Conservation (phyloP, 352 stramenopile genomes). For the Peronospora belbahrii region DNA sequence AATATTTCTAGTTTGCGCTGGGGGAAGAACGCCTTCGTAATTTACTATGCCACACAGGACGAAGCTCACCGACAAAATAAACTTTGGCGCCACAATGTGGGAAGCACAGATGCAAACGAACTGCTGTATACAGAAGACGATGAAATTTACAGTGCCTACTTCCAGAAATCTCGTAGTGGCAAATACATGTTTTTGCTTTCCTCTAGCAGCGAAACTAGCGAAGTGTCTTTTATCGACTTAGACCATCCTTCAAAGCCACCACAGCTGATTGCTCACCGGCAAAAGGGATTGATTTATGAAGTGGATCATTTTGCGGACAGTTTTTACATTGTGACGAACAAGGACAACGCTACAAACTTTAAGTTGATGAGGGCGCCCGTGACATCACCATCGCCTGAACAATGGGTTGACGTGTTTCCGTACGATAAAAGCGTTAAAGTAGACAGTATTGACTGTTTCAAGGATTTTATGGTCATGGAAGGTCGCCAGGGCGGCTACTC, state of each 20-base stretch:
- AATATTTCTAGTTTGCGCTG: slow-evolving; percentile 88
- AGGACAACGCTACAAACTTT: slow-evolving; percentile 90
- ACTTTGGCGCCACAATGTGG: slow-evolving; percentile 88
- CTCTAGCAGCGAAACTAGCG: slow-evolving; percentile 88
- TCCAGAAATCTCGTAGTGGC: slow-evolving; percentile 88
- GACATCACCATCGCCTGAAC: slow-evolving; percentile 30
- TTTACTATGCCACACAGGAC: slow-evolving; percentile 93
- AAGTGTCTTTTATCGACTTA: slow-evolving; percentile 78
- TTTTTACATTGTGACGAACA: slow-evolving; percentile 94
- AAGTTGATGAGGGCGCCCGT: slow-evolving; percentile 81
- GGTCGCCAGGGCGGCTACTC: slow-evolving; percentile 83
- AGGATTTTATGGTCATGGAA: slow-evolving; percentile 77
- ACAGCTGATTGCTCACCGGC: slow-evolving; percentile 53
- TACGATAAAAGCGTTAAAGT: slow-evolving; percentile 80
- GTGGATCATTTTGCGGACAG: slow-evolving; percentile 83
- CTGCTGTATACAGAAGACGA: slow-evolving; percentile 93
- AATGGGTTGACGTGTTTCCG: slow-evolving; percentile 87
- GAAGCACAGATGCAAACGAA: slow-evolving; percentile 60
- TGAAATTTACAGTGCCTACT: slow-evolving; percentile 88
- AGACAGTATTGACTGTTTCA: slow-evolving; percentile 84
- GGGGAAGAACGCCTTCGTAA: slow-evolving; percentile 80
- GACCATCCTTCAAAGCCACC: slow-evolving; percentile 37
- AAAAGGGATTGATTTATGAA: slow-evolving; percentile 70
- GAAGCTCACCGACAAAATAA: slow-evolving; percentile 90
- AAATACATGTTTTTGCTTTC: slow-evolving; percentile 90